These are phyloP conservation scores for Sclerotinia nivalis DNA, from an alignment of 2,329 filamentous ascomycete species.

Conservation along the genomic window DNA sequence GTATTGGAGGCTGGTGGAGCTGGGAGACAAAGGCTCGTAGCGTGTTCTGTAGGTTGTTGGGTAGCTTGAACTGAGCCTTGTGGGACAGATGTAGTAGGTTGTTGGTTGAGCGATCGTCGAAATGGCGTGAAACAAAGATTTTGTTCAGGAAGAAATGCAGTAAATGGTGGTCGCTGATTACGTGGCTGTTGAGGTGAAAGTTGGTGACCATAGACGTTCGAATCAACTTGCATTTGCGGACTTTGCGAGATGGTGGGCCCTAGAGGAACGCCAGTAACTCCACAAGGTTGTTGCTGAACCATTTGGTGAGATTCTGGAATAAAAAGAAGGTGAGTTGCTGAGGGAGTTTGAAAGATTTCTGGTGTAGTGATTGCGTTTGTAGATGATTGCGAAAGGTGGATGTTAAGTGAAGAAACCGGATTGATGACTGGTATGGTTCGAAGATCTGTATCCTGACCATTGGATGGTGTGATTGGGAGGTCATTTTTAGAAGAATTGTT, in stretches of 20 bases:
- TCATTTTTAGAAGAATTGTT: neutral
- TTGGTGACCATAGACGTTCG: neutral
- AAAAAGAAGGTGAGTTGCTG: neutral
- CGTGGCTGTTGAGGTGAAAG: neutral
- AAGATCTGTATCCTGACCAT: neutral
- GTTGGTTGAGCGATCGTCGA: neutral
- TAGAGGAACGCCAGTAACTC: constrained; percentile 10
- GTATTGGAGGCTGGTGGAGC: neutral
- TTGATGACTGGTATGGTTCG: neutral
- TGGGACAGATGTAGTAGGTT: neutral
- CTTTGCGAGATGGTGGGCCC: neutral
- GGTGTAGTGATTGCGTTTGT: neutral
- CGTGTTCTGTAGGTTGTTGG: neutral
- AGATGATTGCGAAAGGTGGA: neutral
- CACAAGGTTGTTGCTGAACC: constrained; percentile 7
- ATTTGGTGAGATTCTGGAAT: neutral
- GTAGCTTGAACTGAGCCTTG: neutral
- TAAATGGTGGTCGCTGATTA: neutral
- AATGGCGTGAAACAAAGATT: neutral
- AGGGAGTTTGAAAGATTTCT: constrained; percentile 3
- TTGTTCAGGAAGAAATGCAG: neutral
- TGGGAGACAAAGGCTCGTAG: neutral
- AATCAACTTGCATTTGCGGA: neutral
- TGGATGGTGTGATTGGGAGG: neutral
- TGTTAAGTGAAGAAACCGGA: neutral